phyloP scores from a whole-genome alignment of 805 yeast genomes.

The Lachancea fermentati region DNA sequence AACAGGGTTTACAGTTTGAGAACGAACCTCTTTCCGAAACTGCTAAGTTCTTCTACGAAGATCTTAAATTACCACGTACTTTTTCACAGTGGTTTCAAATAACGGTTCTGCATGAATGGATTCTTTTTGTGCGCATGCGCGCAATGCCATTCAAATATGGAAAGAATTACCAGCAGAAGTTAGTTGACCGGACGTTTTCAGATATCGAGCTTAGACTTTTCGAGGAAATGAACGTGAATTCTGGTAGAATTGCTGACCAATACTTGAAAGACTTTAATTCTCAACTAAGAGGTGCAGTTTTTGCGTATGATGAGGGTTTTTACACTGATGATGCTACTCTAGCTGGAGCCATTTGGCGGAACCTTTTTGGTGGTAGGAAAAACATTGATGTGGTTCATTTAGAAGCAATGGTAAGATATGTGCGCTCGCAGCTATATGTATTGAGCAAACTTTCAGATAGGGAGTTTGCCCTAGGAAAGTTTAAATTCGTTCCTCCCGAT shows the following conservation, averaged over 20 bases:
- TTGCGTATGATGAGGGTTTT: slow-evolving; percentile 90
- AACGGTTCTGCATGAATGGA: slow-evolving; percentile 88
- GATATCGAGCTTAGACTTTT: slow-evolving; percentile 85
- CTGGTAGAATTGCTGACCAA: slow-evolving; percentile 76
- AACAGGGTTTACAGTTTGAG: slow-evolving; percentile 74
- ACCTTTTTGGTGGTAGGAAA: slow-evolving; percentile 78
- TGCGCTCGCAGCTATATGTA: slow-evolving; percentile 84
- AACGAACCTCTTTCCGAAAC: slow-evolving; percentile 64
- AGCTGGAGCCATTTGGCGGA: slow-evolving; percentile 84
- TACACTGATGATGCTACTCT: slow-evolving; percentile 70
- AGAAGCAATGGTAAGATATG: slow-evolving; percentile 85
- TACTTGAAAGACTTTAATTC: slow-evolving; percentile 86
- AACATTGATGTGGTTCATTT: slow-evolving; percentile 76
- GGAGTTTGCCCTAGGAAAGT: slow-evolving; percentile 89
- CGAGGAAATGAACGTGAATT: slow-evolving; percentile 77
- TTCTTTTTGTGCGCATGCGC: slow-evolving; percentile 90
- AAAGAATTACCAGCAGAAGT: slow-evolving; percentile 81
- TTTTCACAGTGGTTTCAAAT: slow-evolving; percentile 97
- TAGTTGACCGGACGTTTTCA: slow-evolving; percentile 81
- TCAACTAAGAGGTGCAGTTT: slow-evolving; percentile 82
- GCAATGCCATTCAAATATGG: slow-evolving; percentile 91
- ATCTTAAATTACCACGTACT: slow-evolving; percentile 74
- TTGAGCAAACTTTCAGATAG: slow-evolving; percentile 80
- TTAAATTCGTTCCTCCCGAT: slow-evolving; percentile 77
- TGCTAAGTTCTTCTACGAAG: slow-evolving; percentile 81